A percentile compares a stretch with the other conserved stretches of the same genome.
Conservation (phyloP, 371 early-diverging fungal species). For the Rhizopus microsporus region DNA sequence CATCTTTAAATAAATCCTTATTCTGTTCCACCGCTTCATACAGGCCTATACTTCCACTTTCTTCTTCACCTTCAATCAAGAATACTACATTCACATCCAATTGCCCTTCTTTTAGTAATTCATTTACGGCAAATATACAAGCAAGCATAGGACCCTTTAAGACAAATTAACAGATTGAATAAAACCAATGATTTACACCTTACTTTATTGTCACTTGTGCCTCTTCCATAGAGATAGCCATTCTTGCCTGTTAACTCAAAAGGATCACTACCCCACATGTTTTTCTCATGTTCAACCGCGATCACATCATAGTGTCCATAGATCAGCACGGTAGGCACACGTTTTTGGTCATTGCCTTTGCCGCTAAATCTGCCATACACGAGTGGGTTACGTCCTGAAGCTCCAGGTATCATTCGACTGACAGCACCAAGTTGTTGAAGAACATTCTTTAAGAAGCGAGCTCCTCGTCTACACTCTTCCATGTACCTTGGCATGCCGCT, state of each 20-base stretch:
- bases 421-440: conserved; percentile 76
- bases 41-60: conserved; percentile 75
- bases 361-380: conserved; percentile 75
- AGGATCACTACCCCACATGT: conserved; percentile 57
- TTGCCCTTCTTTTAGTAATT: conserved; percentile 60
- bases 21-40: conserved; percentile 61
- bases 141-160: conserved; percentile 74
- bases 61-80: conserved; percentile 86
- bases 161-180: not conserved
- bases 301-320: conserved; percentile 91
- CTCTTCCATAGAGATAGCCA: conserved; percentile 81
- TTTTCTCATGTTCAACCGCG: conserved; percentile 56
- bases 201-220: conserved; percentile 81
- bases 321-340: conserved; percentile 62
- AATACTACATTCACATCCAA: conserved; percentile 76
- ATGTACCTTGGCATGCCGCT: conserved; percentile 64
- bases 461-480: conserved; percentile 78
- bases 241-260: conserved; percentile 57
- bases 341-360: conserved; percentile 14
- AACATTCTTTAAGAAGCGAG: conserved; percentile 71
- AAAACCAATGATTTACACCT: not conserved
- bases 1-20: conserved; percentile 61
- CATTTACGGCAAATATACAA: conserved; percentile 76
- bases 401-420: conserved; percentile 67
- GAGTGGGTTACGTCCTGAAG: conserved; percentile 69